Percentiles rank a stretch among this genome's conserved stretches.
Evolutionary conservation across 192 early-diverging fungal species (phyloP).

Genomic region (Podila horticola): DNA sequence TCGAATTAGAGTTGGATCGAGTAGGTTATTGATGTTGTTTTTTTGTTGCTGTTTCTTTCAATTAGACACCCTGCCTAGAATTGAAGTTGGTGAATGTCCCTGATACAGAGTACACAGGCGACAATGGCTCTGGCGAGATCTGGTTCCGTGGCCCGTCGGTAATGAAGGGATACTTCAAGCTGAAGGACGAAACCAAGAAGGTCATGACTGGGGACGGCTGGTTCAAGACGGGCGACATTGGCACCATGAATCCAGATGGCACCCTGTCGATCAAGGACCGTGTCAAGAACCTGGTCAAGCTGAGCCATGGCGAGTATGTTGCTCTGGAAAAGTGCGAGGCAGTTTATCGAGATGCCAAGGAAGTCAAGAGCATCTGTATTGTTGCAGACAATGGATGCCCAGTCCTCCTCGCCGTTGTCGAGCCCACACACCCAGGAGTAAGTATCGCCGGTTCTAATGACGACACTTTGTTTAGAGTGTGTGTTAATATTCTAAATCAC

Average conservation of each 20-base stretch:
- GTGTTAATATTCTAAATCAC: background rate
- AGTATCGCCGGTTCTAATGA: constrained; percentile 30
- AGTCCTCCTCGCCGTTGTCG: constrained; percentile 76
- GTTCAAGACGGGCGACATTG: constrained; percentile 83
- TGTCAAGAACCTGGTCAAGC: constrained; percentile 83
- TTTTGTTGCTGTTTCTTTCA: background rate
- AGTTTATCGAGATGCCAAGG: constrained; percentile 74
- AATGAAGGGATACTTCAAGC: constrained; percentile 74
- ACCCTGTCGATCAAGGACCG: constrained; percentile 82
- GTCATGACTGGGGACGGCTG: constrained; percentile 72
- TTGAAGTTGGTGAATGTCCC: constrained; percentile 69
- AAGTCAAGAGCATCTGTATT: constrained; percentile 81
- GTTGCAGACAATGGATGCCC: constrained; percentile 72
- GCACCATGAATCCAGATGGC: constrained; percentile 74
- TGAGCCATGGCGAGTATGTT: constrained; percentile 80
- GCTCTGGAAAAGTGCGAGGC: constrained; percentile 66
- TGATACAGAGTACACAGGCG: constrained; percentile 59
- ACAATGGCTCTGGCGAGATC: constrained; percentile 69
- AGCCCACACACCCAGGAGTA: constrained; percentile 58
- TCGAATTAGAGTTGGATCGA: background rate
- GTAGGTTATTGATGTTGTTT: background rate
- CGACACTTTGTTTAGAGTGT: background rate
- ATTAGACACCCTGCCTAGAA: constrained; percentile 61
- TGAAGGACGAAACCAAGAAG: constrained; percentile 67
- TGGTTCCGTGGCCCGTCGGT: constrained; percentile 72